phyloP scores from a whole-genome alignment of 805 yeast genomes.

The Saturnispora silvae region DNA sequence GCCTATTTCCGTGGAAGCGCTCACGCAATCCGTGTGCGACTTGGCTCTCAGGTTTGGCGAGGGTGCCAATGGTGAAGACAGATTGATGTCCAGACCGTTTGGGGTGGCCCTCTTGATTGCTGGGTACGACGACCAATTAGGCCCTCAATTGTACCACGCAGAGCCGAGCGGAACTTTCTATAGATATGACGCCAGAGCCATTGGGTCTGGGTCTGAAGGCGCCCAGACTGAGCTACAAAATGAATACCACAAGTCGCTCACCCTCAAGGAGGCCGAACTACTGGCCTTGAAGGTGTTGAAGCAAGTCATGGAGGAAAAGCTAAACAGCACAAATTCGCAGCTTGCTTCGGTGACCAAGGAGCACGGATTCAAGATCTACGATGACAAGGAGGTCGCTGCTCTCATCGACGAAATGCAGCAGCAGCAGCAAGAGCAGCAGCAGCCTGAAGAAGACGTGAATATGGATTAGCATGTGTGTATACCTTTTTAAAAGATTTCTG shows the following conservation, averaged over 20 bases:
- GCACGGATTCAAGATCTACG: conserved; percentile 76
- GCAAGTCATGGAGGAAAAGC: conserved; percentile 98
- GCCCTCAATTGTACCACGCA: conserved; percentile 96
- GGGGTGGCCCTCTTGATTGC: conserved; percentile 97
- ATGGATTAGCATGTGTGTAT: conserved; percentile 1
- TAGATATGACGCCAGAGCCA: conserved; percentile 96
- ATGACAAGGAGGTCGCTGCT: conserved; percentile 70
- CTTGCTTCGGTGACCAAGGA: conserved; percentile 84
- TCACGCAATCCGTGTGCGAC: conserved; percentile 95
- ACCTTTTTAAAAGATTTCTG: too few relatives aligned
- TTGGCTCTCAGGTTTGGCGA: conserved; percentile 94
- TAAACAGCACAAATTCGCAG: conserved; percentile 92
- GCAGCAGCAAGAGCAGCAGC: conserved; percentile 32
- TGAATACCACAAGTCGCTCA: conserved; percentile 87
- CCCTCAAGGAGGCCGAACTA: conserved; percentile 86
- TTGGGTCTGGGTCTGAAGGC: conserved; percentile 98
- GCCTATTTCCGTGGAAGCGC: conserved; percentile 80
- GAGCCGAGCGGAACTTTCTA: conserved; percentile 98
- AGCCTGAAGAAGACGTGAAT: conserved; percentile 29
- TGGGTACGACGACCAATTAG: conserved; percentile 85
- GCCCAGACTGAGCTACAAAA: conserved; percentile 97
- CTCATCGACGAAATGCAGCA: conserved; percentile 71
- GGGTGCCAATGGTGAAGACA: conserved; percentile 92
- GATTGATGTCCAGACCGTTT: conserved; percentile 95
- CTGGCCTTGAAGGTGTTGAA: conserved; percentile 80